Evolutionary conservation across 495 filamentous ascomycete species (phyloP), one percentile per base, ranked within the genome.

Genomic region (Aspergillus sclerotiicarbonarius): DNA sequence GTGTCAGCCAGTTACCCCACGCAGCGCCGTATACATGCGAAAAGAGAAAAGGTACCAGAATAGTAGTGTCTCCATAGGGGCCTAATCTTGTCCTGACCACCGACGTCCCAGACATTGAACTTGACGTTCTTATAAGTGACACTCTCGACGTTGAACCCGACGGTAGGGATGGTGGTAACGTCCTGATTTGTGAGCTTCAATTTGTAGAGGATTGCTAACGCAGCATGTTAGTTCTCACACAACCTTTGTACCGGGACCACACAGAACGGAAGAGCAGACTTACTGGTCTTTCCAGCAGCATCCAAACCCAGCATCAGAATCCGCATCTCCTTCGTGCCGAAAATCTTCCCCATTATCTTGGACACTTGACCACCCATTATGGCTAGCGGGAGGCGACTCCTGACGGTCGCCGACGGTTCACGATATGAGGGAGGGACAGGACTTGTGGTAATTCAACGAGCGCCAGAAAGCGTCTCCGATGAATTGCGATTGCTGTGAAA

Each of bases 61-160:
- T 96, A 98, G 80, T 98, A 98, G 77, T 98, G 94, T 76, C 94
- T 86, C 94, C 94, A 98, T 46, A 98, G 76, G 47, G 94, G 94
- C 51, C 94, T 84, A 64, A 98, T 98, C 85, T 98, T 98, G 84
- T 98, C 94, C 81, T 98, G 94, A 64, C 94, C 94, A 72, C 94
- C 94, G 32, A 98, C 94, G 80, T 98, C 94, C 94, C 94, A 98
- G 56, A 98, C 92, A 66, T 96, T 97, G 82, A 98, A 98, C 73
- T 97, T 96, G 71, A 96, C 91, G 69, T 98, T 98, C 81, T 96
- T 96, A 78, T 96, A 96, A 51, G 91, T 95, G 57, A 98, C 91
- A n/a, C 90, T 96, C 80, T 98, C 94, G 69, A 98, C 94, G 79
- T 98, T 98, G 81, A 98, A 98, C 55, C 94, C 95, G 65, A 98